phyloP scores from a whole-genome alignment of 2,329 filamentous ascomycete species.

The Cordyceps cicadae region DNA sequence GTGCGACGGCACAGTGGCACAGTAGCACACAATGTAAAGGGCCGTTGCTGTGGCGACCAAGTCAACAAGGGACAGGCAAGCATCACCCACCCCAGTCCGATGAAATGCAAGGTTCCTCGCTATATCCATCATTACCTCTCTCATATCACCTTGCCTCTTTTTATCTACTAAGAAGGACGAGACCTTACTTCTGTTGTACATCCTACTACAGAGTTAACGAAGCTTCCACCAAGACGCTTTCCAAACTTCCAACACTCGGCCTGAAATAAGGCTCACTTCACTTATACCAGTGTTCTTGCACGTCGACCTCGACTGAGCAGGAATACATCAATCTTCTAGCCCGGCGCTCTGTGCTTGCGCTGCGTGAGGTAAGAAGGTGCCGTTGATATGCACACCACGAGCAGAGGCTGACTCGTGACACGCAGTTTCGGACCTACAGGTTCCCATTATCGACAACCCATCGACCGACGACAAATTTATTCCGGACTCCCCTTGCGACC shows the following conservation, averaged over 20 bases:
- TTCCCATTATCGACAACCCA: constrained; percentile 38
- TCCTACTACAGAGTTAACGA: constrained; percentile 10
- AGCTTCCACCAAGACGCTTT: constrained; percentile 4
- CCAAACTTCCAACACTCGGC: constrained; percentile 19
- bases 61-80: constrained; percentile 23
- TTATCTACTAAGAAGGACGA: constrained; percentile 10
- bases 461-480: constrained; percentile 42
- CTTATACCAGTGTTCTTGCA: constrained; percentile 18
- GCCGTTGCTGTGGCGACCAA: constrained; percentile 26
- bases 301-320: constrained; percentile 43
- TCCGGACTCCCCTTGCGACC: constrained; percentile 64
- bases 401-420: constrained; percentile 19
- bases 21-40: background rate
- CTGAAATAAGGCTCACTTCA: constrained; percentile 26
- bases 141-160: constrained; percentile 6
- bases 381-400: constrained; percentile 2
- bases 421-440: constrained; percentile 39
- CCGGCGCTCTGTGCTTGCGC: constrained; percentile 75
- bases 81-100: constrained; percentile 15
- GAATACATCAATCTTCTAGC: constrained; percentile 39
- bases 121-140: constrained; percentile 19
- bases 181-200: constrained; percentile 13
- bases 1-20: constrained; percentile 5
- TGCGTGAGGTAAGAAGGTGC: constrained; percentile 62
- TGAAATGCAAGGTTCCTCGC: constrained; percentile 16